Evolutionary conservation across 2,329 filamentous ascomycete genomes (phyloP), one percentile per base, ranked within the genome.

Genomic region (Didymosphaeria variabile): DNA sequence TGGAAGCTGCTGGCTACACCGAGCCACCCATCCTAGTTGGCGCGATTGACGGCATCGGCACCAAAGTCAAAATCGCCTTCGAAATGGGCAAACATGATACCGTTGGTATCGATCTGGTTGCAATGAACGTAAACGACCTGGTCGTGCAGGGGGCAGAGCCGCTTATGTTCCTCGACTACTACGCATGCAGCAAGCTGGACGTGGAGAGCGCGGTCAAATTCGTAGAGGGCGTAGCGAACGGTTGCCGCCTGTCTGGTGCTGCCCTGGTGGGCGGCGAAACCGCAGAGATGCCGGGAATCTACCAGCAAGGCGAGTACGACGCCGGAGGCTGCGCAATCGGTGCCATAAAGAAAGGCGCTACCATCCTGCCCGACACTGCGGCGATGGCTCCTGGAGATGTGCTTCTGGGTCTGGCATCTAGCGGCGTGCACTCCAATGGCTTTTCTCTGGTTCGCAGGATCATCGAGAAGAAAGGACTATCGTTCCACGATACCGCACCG

Each of bases 121-220:
- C 95, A 68, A 98, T 98, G 94, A 98, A 97, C 79, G 95, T 98
- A 76, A 99, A 99, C 79, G 95, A 99, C 74, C 86, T 99, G 0
- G 90, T 99, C 55, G 95, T 98, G 9, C 94, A 98, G 82, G 95
- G 95, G 57, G 95, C 95, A 13, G 92, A 95, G 69, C 94, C 95
- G 2, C 85, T 98, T 66, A 95, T 95, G 85, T 98, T 99, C 86
- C 89, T 98, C 64, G 95, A 99, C 83, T 98, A 97, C 86, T 97
- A 96, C 80, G 94, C 93, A 63, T 97, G 94, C 85, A 93, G 92
- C 79, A 91, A 90, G 77, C 87, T 99, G 23, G 88, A 96, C 68
- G 87, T 94, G 9, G 84, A 88, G 40, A 88, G 88, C 5, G 93
- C 93, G 0, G 89, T 91, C 12, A 86, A 88, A n/a, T 98, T 99